Evolutionary conservation across 768 basidiomycete species (phyloP).

Genomic region (Cystobasidiopsis lactophilus): DNA sequence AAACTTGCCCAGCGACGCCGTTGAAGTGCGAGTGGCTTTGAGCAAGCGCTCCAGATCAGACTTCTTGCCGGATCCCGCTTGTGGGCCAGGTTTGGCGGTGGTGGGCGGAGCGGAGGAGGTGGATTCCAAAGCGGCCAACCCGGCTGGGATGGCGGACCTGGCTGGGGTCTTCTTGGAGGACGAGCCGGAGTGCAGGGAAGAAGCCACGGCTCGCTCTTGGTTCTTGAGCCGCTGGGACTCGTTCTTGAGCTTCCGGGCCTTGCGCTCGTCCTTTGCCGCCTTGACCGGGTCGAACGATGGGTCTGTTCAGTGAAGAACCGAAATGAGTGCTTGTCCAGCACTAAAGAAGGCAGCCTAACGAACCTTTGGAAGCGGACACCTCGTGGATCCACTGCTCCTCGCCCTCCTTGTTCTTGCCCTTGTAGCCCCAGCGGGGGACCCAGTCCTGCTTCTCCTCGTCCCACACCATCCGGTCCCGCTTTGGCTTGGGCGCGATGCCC

Average conservation of each 20-base stretch:
- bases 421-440: slow-evolving; percentile 70
- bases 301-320: slow-evolving; percentile 30
- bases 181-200: slow-evolving; percentile 15
- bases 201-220: slow-evolving; percentile 35
- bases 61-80: slow-evolving; percentile 42
- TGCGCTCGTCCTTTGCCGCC: slow-evolving; percentile 52
- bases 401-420: slow-evolving; percentile 58
- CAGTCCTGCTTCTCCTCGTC: slow-evolving; percentile 88
- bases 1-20: slow-evolving; percentile 83
- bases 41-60: slow-evolving; percentile 52
- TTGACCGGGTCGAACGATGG: slow-evolving; percentile 59
- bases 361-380: slow-evolving; percentile 67
- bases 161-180: slow-evolving; percentile 12
- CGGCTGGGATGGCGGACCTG: neutral
- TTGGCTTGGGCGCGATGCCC: slow-evolving; percentile 57
- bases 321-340: neutral
- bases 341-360: slow-evolving; percentile 20
- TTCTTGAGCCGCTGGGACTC: slow-evolving; percentile 54
- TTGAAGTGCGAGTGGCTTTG: slow-evolving; percentile 54
- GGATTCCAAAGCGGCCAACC: neutral
- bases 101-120: neutral
- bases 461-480: slow-evolving; percentile 60
- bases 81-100: slow-evolving; percentile 17
- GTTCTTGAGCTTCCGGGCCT: slow-evolving; percentile 64
- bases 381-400: slow-evolving; percentile 84